Evolutionary conservation across 164 flowering plant species (phyloP), one percentile per base, ranked within the genome.

Genomic region (Piper longum): DNA sequence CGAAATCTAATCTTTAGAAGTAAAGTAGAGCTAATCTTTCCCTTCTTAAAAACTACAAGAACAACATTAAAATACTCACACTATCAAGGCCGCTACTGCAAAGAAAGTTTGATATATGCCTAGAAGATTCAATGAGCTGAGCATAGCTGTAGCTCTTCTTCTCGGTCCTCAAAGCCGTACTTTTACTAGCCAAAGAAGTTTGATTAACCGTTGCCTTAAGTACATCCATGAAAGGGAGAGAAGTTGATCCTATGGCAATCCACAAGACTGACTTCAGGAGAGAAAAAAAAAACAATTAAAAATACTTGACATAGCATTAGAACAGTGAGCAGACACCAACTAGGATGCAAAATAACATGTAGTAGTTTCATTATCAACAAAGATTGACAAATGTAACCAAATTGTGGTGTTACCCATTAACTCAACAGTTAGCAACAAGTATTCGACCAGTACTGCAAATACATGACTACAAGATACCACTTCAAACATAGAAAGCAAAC

Each of bases 61-160:
- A 59, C 16, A 40, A 63, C 41, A 39, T 13, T 0, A 57, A 40
- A 18, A n/a, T 56, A 75, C 87, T 80, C 71, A 88, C 91, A 71
- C 56, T 70, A 66, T 68, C 73, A 11, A 74, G 39, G 52, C 71
- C 71, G 19, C 52, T 57, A 54, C 62, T 66, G 40, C 66, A 41
- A 42, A 95, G 70, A 17, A 83, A 61, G 59, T 63, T 70, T 18
- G 90, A 85, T 69, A 86, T 81, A 57, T 71, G 76, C 65, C 41
- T 54, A 11, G 97, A 96, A 71, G 95, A 83, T 39, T 80, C 79
- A 41, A 85, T 51, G 65, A 95, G 86, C 62, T 89, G 89, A 56
- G 3, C 45, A 66, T 91, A 88, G 68, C 75, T 82, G 71, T 89
- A 81, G 62, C 84, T 80, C 72, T 82, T 80, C 71, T 79, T 69